A percentile compares a stretch with the other conserved stretches of the same genome.
Evolutionary conservation across 768 basidiomycete species (phyloP).

Genomic region (Russula abietina): DNA sequence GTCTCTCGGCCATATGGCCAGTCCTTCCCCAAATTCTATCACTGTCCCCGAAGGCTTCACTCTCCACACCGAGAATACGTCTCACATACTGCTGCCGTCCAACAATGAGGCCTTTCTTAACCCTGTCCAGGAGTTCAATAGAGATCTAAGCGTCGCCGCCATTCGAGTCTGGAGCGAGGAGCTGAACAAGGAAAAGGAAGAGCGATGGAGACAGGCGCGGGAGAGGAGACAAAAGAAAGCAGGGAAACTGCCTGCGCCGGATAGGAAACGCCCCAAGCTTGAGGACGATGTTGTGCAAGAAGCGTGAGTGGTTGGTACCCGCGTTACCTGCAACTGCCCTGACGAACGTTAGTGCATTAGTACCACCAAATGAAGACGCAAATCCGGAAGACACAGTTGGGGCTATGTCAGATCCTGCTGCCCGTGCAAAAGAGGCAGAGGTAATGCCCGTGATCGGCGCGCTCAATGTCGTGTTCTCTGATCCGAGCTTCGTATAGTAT

Average conservation of each 20-base stretch:
- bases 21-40: background rate
- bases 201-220: slow-evolving; percentile 49
- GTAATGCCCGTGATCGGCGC: background rate
- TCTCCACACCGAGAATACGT: slow-evolving; percentile 75
- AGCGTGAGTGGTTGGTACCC: background rate
- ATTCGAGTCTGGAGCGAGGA: slow-evolving; percentile 87
- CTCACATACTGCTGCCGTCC: slow-evolving; percentile 70
- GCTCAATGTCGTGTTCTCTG: background rate
- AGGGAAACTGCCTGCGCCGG: slow-evolving; percentile 29
- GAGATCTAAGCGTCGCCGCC: slow-evolving; percentile 86
- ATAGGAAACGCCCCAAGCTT: slow-evolving; percentile 21
- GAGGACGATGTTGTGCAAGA: background rate
- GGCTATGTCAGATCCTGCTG: background rate
- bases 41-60: slow-evolving; percentile 66
- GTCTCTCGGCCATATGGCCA: slow-evolving; percentile 4
- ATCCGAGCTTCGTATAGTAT: slow-evolving; percentile 35
- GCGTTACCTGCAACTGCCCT: background rate
- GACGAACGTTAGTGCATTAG: slow-evolving; percentile 14
- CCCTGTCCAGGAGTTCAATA: slow-evolving; percentile 97
- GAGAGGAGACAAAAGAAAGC: slow-evolving; percentile 41
- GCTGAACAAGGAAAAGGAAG: slow-evolving; percentile 54
- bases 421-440: slow-evolving; percentile 14
- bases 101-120: slow-evolving; percentile 88
- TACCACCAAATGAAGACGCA: background rate
- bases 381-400: background rate